Conservation (phyloP, 305 asterid genomes). For the Euphrasia arctica region DNA sequence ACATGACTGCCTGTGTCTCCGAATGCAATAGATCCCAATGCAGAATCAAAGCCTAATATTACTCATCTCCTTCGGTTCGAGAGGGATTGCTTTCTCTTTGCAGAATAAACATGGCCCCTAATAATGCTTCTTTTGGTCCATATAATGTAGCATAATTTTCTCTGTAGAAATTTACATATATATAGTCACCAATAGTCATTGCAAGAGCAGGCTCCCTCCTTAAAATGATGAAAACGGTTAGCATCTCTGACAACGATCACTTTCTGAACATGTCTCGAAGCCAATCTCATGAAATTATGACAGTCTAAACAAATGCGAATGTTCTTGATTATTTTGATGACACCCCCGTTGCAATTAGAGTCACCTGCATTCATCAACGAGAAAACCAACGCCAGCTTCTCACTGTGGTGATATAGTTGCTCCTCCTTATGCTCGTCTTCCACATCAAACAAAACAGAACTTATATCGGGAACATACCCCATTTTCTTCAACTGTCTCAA, state of each 20-base stretch:
- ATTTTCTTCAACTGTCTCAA: conserved; percentile 40
- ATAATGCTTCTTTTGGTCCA: conserved; percentile 16
- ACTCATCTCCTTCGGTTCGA: conserved; percentile 7
- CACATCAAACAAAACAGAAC: conserved; percentile 52
- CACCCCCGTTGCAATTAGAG: conserved; percentile 23
- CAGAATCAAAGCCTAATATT: conserved; percentile 22
- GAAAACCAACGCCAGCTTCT: conserved; percentile 69
- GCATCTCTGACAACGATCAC: conserved; percentile 66
- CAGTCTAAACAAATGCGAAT: conserved; percentile 74
- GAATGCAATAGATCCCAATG: conserved; percentile 38
- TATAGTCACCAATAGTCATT: conserved; percentile 57
- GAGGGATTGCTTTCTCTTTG: conserved; percentile 20
- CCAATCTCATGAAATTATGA: conserved; percentile 63
- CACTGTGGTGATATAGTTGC: conserved; percentile 71
- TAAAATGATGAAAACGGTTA: conserved; percentile 64
- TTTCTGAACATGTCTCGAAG: conserved; percentile 45
- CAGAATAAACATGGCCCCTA: conserved; percentile 29
- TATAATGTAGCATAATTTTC: not conserved
- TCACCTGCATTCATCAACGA: conserved; percentile 44
- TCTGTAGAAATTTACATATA: not conserved
- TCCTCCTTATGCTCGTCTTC: conserved; percentile 92
- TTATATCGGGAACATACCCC: conserved; percentile 63
- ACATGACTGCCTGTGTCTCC: conserved; percentile 34
- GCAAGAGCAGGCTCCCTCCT: conserved; percentile 64
- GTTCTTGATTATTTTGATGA: conserved; percentile 56